Evolutionary conservation across 2,329 filamentous ascomycete species (phyloP).

Genomic region (Aspergillus sclerotialis): DNA sequence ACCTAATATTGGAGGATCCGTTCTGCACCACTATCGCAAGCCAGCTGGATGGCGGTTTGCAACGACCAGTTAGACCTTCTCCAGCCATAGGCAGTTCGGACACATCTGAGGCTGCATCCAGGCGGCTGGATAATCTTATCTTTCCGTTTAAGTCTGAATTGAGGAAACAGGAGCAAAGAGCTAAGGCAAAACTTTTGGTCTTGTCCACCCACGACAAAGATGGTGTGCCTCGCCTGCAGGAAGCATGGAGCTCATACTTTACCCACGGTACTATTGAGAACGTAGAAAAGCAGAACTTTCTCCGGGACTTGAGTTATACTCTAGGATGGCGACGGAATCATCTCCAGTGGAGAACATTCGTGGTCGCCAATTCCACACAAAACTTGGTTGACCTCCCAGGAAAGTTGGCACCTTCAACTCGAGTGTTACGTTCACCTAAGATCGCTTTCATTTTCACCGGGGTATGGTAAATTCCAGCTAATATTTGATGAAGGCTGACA

Average conservation of each 20-base stretch:
- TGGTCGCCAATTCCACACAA: background rate
- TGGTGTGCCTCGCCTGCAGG: conserved; percentile 11
- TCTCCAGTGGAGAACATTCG: conserved; percentile 5
- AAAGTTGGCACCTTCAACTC: background rate
- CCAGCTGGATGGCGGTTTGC: too few species aligned
- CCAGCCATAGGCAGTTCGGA: too few species aligned
- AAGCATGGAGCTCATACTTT: conserved; percentile 5
- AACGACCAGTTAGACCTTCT: too few species aligned
- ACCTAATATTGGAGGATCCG: conserved; percentile 26
- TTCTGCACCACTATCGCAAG: too few species aligned
- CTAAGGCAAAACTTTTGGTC: conserved; percentile 1
- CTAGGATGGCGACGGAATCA: background rate
- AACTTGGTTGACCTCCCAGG: background rate
- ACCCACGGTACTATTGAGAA: conserved; percentile 7
- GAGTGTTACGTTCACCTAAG: conserved; percentile 6
- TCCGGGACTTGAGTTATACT: background rate
- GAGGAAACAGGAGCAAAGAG: background rate
- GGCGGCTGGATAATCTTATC: too few species aligned
- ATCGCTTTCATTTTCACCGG: conserved; percentile 34
- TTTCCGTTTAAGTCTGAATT: too few species aligned
- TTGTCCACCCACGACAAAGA: conserved; percentile 9
- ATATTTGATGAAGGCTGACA: background rate
- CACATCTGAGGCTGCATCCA: too few species aligned
- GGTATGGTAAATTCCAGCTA: conserved; percentile 20
- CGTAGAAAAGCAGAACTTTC: conserved; percentile 7